These are phyloP conservation scores for Rachicladosporium sp. DNA, from an alignment of 2,329 filamentous ascomycete genomes.

Conservation along the genomic window DNA sequence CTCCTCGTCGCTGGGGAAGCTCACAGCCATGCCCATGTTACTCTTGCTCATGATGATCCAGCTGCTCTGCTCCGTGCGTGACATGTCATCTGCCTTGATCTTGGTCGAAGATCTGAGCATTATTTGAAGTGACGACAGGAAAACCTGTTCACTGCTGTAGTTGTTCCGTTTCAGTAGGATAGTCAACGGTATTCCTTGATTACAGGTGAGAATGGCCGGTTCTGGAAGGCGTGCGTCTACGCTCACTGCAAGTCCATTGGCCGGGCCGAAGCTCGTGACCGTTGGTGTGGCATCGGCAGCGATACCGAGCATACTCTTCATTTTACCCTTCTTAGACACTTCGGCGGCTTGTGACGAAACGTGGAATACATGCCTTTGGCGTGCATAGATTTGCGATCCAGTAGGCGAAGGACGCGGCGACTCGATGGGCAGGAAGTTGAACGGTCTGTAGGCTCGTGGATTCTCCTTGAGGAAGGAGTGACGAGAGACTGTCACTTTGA, in stretches of 20 bases:
- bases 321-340: conserved; percentile 32
- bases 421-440: conserved; percentile 89
- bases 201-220: conserved; percentile 80
- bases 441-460: conserved; percentile 49
- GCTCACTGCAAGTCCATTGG: conserved; percentile 41
- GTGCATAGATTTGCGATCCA: conserved; percentile 71
- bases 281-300: conserved; percentile 13
- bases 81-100: conserved; percentile 64
- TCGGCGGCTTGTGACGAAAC: conserved; percentile 8
- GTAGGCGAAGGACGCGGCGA: conserved; percentile 58
- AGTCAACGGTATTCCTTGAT: conserved; percentile 69
- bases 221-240: conserved; percentile 79
- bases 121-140: conserved; percentile 67
- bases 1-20: conserved; percentile 41
- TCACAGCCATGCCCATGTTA: conserved; percentile 60
- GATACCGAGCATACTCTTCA: conserved; percentile 48
- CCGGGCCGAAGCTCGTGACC: conserved; percentile 8
- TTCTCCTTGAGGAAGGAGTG: conserved; percentile 86
- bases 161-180: conserved; percentile 67
- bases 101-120: conserved; percentile 69
- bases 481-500: conserved; percentile 90
- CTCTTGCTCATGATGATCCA: conserved; percentile 65
- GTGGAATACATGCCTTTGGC: conserved; percentile 53
- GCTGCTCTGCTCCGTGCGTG: conserved; percentile 55
- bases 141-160: conserved; percentile 56